Evolutionary conservation across 768 basidiomycete species (phyloP).

Genomic region (Lactarius psammicola): DNA sequence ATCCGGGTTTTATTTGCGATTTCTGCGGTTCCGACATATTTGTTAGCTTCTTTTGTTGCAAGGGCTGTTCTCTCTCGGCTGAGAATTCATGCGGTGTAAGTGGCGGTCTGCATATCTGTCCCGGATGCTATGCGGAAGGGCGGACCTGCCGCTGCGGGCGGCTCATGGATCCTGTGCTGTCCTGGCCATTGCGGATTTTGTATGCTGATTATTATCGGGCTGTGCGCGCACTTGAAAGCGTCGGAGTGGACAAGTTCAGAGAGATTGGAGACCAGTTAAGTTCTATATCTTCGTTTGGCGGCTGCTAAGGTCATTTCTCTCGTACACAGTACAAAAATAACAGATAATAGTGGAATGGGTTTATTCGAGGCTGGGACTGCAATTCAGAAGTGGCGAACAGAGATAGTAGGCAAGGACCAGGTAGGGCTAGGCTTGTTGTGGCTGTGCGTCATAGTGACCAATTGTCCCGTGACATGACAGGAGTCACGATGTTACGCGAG

Average conservation of each 20-base stretch:
- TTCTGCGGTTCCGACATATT: slow-evolving; percentile 83
- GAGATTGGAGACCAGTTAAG: slow-evolving; percentile 16
- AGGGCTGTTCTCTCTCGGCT: slow-evolving; percentile 37
- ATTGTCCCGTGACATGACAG: background rate
- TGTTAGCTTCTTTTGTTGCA: slow-evolving; percentile 76
- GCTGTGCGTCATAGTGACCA: too few species aligned
- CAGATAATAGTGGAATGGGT: background rate
- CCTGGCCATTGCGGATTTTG: slow-evolving; percentile 49
- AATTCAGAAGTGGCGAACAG: slow-evolving; percentile 20
- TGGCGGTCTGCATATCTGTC: slow-evolving; percentile 56
- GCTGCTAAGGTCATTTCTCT: background rate
- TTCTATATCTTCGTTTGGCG: background rate
- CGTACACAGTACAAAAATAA: background rate
- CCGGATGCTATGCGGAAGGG: slow-evolving; percentile 75
- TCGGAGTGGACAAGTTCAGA: slow-evolving; percentile 7
- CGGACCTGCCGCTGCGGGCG: slow-evolving; percentile 60
- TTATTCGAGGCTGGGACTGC: slow-evolving; percentile 31
- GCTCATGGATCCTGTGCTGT: slow-evolving; percentile 60
- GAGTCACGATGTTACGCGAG: slow-evolving; percentile 6
- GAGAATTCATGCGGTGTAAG: slow-evolving; percentile 32
- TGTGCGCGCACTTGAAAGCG: slow-evolving; percentile 32
- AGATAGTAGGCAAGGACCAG: background rate
- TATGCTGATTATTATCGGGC: slow-evolving; percentile 44
- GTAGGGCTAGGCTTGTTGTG: background rate
- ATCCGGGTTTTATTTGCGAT: slow-evolving; percentile 53